Conservation (phyloP, 73 alveolate genomes). For the Blepharisma japonicum region DNA sequence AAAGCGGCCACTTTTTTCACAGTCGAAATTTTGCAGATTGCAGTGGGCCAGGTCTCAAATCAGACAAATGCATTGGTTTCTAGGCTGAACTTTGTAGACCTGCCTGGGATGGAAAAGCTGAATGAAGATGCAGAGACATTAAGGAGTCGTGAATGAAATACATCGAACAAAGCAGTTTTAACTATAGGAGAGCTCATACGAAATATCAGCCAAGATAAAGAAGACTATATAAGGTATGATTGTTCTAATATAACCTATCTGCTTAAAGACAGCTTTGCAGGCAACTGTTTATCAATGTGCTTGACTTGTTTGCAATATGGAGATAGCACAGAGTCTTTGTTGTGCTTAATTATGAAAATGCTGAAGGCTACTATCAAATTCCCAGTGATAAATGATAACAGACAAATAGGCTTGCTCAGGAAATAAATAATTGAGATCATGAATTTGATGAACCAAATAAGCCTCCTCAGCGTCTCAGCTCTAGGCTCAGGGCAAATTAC, state of each 20-base stretch:
- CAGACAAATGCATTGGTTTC: slow-evolving; percentile 83
- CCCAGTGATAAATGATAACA: slow-evolving; percentile 85
- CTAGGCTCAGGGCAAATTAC: slow-evolving; percentile 61
- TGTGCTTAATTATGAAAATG: slow-evolving; percentile 81
- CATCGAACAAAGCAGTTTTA: slow-evolving; percentile 74
- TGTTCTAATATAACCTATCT: slow-evolving; percentile 84
- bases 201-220: slow-evolving; percentile 83
- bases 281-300: slow-evolving; percentile 89
- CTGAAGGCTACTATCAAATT: slow-evolving; percentile 78
- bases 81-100: slow-evolving; percentile 81
- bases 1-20: slow-evolving; percentile 89
- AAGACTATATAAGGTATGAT: slow-evolving; percentile 86
- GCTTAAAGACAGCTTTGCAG: slow-evolving; percentile 90
- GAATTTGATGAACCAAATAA: not conserved
- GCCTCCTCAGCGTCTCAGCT: slow-evolving; percentile 11
- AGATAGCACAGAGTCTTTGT: slow-evolving; percentile 87
- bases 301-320: slow-evolving; percentile 89
- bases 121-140: slow-evolving; percentile 95
- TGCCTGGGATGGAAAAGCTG: slow-evolving; percentile 95
- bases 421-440: slow-evolving; percentile 72
- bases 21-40: slow-evolving; percentile 79
- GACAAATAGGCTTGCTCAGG: slow-evolving; percentile 80
- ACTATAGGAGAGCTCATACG: slow-evolving; percentile 69
- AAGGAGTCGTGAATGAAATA: slow-evolving; percentile 83
- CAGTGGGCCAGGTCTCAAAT: slow-evolving; percentile 71